Conservation (phyloP, 2,329 filamentous ascomycete genomes). For the Beauveria caledonica region DNA sequence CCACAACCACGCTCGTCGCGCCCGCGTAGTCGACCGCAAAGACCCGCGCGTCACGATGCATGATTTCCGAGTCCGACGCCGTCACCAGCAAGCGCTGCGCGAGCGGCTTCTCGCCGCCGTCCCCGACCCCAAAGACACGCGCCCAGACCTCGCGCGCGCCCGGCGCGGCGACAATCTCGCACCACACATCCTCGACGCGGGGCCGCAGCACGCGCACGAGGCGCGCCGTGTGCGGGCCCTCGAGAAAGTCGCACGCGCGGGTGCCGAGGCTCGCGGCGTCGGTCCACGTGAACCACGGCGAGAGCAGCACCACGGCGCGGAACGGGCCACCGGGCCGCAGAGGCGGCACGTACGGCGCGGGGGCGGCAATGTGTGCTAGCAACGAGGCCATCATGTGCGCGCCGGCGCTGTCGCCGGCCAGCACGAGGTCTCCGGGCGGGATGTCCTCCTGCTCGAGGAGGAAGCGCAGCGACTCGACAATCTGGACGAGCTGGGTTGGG, state of each 20-base stretch:
- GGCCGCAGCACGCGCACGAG: slow-evolving; percentile 3
- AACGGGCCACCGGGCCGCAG: slow-evolving; percentile 6
- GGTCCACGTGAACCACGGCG: slow-evolving; percentile 16
- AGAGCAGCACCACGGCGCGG: slow-evolving; percentile 14
- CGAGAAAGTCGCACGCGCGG: slow-evolving; percentile 15
- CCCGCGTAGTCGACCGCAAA: slow-evolving; percentile 1
- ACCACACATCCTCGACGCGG: slow-evolving; percentile 8
- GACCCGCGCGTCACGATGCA: neutral
- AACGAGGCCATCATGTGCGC: slow-evolving; percentile 17
- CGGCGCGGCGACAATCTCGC: slow-evolving; percentile 2
- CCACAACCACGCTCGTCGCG: neutral
- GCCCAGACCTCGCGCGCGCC: slow-evolving; percentile 5
- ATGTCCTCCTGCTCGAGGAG: slow-evolving; percentile 13
- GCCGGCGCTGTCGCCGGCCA: slow-evolving; percentile 18
- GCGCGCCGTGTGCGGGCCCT: neutral
- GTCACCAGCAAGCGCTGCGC: slow-evolving; percentile 9
- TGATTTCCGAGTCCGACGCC: slow-evolving; percentile 4
- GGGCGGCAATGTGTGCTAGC: slow-evolving; percentile 15
- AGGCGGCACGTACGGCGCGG: slow-evolving; percentile 14
- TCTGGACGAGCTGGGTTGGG: slow-evolving; percentile 18
- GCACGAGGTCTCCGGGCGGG: slow-evolving; percentile 13
- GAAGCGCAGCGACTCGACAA: slow-evolving; percentile 14
- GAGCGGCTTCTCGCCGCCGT: neutral
- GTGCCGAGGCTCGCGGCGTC: slow-evolving; percentile 13
- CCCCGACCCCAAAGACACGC: neutral